A percentile compares a stretch with the other conserved stretches of the same genome.
Evolutionary conservation across 2,329 filamentous ascomycete species (phyloP).

Genomic region (Fonsecaea monophora): DNA sequence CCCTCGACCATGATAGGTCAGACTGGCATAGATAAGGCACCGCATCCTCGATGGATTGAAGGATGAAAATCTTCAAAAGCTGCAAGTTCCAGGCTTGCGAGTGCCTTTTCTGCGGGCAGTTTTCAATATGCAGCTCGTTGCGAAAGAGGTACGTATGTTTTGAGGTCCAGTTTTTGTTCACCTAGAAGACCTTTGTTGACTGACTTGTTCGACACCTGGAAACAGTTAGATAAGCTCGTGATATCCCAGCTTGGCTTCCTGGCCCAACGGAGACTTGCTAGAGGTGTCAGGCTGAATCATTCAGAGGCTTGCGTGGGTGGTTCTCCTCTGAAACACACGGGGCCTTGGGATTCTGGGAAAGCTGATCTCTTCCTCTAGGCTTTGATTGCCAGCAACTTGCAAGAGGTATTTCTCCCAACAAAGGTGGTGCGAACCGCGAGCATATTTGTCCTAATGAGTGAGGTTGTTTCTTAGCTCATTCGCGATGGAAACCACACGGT

Average conservation of each 20-base stretch:
- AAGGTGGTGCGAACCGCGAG: not conserved
- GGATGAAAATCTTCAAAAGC: not conserved
- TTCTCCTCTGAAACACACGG: slow-evolving; percentile 1
- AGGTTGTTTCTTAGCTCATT: slow-evolving; percentile 68
- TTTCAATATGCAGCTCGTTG: slow-evolving; percentile 53
- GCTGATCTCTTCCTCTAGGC: slow-evolving; percentile 42
- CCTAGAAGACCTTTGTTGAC: not conserved
- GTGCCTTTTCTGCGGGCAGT: not conserved
- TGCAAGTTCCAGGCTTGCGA: slow-evolving; percentile 4
- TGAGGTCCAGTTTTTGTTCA: not conserved
- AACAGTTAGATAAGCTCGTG: slow-evolving; percentile 90
- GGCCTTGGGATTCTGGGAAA: not conserved
- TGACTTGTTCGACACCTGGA: slow-evolving; percentile 12
- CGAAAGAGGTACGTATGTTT: slow-evolving; percentile 50
- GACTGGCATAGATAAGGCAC: slow-evolving; percentile 21
- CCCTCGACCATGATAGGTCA: slow-evolving; percentile 31
- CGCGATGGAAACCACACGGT: slow-evolving; percentile 94
- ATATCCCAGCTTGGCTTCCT: slow-evolving; percentile 87
- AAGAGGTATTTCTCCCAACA: slow-evolving; percentile 66
- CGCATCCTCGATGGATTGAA: not conserved
- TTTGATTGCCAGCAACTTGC: slow-evolving; percentile 80
- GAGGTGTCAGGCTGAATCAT: slow-evolving; percentile 89
- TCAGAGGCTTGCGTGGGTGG: slow-evolving; percentile 75
- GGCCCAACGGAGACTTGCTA: slow-evolving; percentile 84
- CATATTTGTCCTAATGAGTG: slow-evolving; percentile 2